A percentile compares a stretch with the other conserved stretches of the same genome.
phyloP scores from a whole-genome alignment of 208 protist species.

The Novymonas esmeraldas region DNA sequence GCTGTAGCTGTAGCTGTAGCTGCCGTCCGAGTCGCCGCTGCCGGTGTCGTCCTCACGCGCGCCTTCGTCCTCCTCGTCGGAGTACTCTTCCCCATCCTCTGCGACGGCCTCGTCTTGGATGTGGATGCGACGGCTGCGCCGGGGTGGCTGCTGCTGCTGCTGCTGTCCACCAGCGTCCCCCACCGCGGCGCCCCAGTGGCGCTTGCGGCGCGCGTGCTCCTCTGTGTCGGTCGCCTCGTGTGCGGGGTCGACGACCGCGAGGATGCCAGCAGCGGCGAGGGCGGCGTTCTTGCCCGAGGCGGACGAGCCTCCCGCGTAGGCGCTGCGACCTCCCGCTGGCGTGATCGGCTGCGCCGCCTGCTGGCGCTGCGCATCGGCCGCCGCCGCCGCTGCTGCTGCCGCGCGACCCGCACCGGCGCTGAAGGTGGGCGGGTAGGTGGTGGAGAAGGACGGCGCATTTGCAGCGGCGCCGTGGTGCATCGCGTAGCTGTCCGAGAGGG shows the following conservation, averaged over 20 bases:
- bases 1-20: slow-evolving; percentile 22
- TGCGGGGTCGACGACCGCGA: slow-evolving; percentile 8
- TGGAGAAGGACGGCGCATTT: slow-evolving; percentile 30
- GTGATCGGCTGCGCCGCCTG: background rate
- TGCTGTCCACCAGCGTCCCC: background rate
- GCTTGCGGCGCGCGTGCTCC: slow-evolving; percentile 8
- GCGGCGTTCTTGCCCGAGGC: too few species aligned
- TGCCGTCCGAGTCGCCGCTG: slow-evolving; percentile 13
- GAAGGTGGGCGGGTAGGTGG: slow-evolving; percentile 3
- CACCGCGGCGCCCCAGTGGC: slow-evolving; percentile 3
- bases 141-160: slow-evolving; percentile 8
- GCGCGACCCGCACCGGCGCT: background rate
- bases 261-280: background rate
- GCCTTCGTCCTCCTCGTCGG: slow-evolving; percentile 1
- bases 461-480: slow-evolving; percentile 14
- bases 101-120: background rate
- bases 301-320: too few species aligned
- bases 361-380: too few species aligned
- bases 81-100: background rate
- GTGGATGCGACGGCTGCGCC: slow-evolving; percentile 18
- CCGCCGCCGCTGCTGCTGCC: background rate
- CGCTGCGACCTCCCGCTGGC: background rate
- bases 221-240: slow-evolving; percentile 8
- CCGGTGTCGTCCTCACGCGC: slow-evolving; percentile 1
- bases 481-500: slow-evolving; percentile 28